Conservation (phyloP, 805 yeast species). For the Kodamaea laetipori region DNA sequence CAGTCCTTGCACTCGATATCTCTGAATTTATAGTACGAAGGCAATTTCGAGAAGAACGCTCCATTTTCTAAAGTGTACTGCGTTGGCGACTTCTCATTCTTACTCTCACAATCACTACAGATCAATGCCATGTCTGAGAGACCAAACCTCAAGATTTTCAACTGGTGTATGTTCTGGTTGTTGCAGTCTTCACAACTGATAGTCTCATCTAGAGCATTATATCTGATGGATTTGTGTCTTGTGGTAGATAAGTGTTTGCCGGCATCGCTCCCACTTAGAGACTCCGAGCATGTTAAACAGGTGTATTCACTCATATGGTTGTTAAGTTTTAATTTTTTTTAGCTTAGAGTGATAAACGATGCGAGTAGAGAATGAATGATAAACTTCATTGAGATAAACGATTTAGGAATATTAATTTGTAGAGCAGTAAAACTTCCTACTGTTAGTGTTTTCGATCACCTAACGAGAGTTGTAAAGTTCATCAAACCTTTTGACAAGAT, state of each 20-base stretch:
- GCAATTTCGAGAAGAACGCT: conserved; percentile 50
- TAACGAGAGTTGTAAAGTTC: too few relatives aligned
- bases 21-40: conserved; percentile 50
- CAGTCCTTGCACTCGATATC: conserved; percentile 52
- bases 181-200: conserved; percentile 59
- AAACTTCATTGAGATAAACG: too few relatives aligned
- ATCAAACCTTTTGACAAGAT: too few relatives aligned
- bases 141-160: conserved; percentile 53
- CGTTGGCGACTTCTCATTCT: conserved; percentile 47
- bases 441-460: too few relatives aligned
- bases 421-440: neutral
- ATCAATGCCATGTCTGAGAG: conserved; percentile 55
- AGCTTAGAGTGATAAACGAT: neutral
- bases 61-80: conserved; percentile 57
- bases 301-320: conserved; percentile 27
- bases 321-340: neutral
- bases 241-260: conserved; percentile 55
- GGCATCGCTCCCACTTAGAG: conserved; percentile 40
- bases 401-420: neutral
- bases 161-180: conserved; percentile 54
- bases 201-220: conserved; percentile 38
- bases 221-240: conserved; percentile 51
- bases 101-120: conserved; percentile 46
- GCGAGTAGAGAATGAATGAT: neutral
- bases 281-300: conserved; percentile 49